Conservation (phyloP, 1,284 basidiomycete genomes). For the Lentinula novae-zelandiae region DNA sequence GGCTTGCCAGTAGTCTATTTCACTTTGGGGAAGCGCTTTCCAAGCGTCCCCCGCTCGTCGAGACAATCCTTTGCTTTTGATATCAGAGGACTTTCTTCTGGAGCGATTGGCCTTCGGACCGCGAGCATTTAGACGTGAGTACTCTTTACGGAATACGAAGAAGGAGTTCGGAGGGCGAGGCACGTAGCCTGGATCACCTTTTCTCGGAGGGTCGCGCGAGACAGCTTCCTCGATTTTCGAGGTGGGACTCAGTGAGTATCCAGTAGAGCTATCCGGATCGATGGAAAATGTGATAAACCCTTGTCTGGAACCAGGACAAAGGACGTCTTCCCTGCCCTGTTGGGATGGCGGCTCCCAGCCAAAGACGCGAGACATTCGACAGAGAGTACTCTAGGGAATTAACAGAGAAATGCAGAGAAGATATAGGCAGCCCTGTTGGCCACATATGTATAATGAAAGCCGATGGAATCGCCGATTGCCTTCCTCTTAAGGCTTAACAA, state of each 20-base stretch:
- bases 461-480: neutral
- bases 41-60: constrained; percentile 62
- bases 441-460: neutral
- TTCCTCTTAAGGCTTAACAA: neutral
- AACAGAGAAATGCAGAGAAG: neutral
- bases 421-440: too few species aligned
- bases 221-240: neutral
- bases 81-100: constrained; percentile 20
- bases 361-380: neutral
- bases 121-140: constrained; percentile 37
- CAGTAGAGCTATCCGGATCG: neutral
- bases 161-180: constrained; percentile 86
- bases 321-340: neutral
- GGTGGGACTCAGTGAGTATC: neutral
- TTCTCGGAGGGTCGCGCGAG: neutral
- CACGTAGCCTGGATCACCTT: constrained; percentile 58
- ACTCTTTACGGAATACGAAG: constrained; percentile 84
- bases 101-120: constrained; percentile 22
- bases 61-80: constrained; percentile 43
- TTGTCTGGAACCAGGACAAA: neutral
- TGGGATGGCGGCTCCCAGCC: neutral
- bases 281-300: neutral
- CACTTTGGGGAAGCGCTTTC: constrained; percentile 41
- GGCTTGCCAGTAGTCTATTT: constrained; percentile 44
- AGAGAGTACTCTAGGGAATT: neutral